A percentile compares a stretch with the other conserved stretches of the same genome.
phyloP scores from a whole-genome alignment of 2,329 filamentous ascomycete species.

The Seiridium cupressi region DNA sequence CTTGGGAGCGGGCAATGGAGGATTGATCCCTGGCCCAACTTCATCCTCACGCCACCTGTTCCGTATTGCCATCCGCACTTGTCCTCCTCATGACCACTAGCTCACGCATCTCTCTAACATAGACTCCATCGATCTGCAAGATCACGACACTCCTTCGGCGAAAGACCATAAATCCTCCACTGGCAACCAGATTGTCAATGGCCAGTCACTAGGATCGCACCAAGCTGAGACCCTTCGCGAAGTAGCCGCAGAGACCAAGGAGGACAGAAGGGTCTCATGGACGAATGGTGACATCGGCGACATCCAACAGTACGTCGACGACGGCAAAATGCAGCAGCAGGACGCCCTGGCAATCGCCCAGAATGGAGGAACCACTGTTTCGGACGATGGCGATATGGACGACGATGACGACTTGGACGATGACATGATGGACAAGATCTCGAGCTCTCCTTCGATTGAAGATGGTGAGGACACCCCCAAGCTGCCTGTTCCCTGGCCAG shows the following conservation, averaged over 20 bases:
- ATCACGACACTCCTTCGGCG: conserved; percentile 77
- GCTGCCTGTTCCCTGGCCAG: conserved; percentile 39
- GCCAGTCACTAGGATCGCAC: conserved; percentile 63
- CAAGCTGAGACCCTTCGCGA: conserved; percentile 83
- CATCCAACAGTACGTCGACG: conserved; percentile 44
- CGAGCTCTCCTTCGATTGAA: conserved; percentile 97
- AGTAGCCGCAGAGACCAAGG: conserved; percentile 74
- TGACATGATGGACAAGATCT: conserved; percentile 98
- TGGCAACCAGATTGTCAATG: conserved; percentile 42
- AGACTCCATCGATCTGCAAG: conserved; percentile 96
- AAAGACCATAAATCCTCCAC: conserved; percentile 64
- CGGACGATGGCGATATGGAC: conserved; percentile 63
- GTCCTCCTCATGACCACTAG: conserved; percentile 23
- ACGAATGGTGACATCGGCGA: conserved; percentile 38
- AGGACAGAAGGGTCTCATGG: conserved; percentile 63
- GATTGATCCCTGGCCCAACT: background rate
- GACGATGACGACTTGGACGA: conserved; percentile 74
- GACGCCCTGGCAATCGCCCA: conserved; percentile 60
- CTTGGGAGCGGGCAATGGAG: background rate
- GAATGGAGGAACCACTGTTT: conserved; percentile 51
- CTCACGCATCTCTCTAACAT: conserved; percentile 20
- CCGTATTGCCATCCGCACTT: background rate
- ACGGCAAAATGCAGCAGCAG: conserved; percentile 49
- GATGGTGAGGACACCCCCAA: conserved; percentile 79
- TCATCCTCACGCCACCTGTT: background rate